Base-by-base conservation (phyloP, 805 yeast species). In the Metschnikowia sp. region DNA sequence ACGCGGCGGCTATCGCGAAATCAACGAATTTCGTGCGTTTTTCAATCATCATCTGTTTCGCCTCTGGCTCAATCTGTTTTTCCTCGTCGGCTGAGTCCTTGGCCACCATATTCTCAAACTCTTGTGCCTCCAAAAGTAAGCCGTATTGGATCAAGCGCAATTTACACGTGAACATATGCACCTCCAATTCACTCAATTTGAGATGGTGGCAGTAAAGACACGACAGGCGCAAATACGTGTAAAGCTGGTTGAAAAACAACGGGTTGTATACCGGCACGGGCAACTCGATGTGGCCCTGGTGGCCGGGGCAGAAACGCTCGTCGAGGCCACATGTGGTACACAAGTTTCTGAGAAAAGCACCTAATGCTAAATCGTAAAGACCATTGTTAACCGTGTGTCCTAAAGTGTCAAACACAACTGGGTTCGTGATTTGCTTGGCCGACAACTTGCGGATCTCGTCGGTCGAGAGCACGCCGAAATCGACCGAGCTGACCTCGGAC, bases 231-330 rank as follows among this genome's bases (percentile, higher is more conserved):
- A 95, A 75, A 59, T 85, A 82, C 50, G 88, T 79, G 74, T 84
- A 94, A 76, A 94, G 74, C 69, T 92, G 97, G 62, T 83, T 81
- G 81, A 95, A 94, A 62, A 95, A 94, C 57, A 94, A 70, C 15
- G 99, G 98, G 64, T 89, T 92, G 75, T 89, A 94, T 38, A 88
- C 95, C 4, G 98, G 96, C 36, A 90, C 84, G 6, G 99, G 99
- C 54, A 94, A 77, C 65, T 92, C 97, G 54, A 94, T 90, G 67
- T 94, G 99, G 51, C 99, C 99, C 67, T 90, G 89, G 67, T 94
- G 99, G 40, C 99, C 99, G 4, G 97, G 97, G 73, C 99, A 94
- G 58, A 81, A 84, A 62, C 86, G 83, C 57, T 92, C 97, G 64
- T 91, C 96, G 52, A 92, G 75, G 15, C 98, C 97, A 79, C 99